These are phyloP conservation scores for Vicia villosa DNA, from an alignment of 306 rosid genomes.

Conservation along the genomic window DNA sequence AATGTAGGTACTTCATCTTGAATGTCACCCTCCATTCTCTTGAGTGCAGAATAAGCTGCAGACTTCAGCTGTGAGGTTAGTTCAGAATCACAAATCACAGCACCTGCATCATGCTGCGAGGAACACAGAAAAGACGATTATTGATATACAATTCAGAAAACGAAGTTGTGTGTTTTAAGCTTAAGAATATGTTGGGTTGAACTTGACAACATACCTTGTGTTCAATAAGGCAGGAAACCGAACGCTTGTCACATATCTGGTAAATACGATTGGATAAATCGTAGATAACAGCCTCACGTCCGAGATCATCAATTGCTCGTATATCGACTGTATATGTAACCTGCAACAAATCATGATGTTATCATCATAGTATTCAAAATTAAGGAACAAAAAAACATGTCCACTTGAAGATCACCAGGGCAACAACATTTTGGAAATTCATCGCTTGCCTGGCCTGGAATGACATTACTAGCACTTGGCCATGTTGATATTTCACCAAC, in stretches of 20 bases:
- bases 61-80: conserved; percentile 74
- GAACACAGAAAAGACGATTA: conserved; percentile 3
- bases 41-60: conserved; percentile 68
- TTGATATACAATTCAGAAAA: conserved; percentile 4
- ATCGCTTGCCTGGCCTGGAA: conserved; percentile 94
- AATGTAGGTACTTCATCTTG: conserved; percentile 70
- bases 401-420: conserved; percentile 28
- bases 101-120: conserved; percentile 88
- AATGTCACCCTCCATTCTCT: conserved; percentile 70
- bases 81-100: conserved; percentile 77
- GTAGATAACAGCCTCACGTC: conserved; percentile 81
- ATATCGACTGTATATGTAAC: conserved; percentile 89
- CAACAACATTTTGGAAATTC: conserved; percentile 35
- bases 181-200: neutral
- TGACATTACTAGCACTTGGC: conserved; percentile 99
- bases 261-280: conserved; percentile 72
- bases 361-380: neutral
- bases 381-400: conserved; percentile 23
- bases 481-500: conserved; percentile 97
- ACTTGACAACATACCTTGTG: conserved; percentile 58
- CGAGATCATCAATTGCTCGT: conserved; percentile 82
- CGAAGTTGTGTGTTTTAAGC: neutral
- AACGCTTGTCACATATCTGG: conserved; percentile 80
- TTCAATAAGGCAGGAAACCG: conserved; percentile 79
- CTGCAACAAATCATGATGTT: conserved; percentile 46